Conservation (phyloP, 139 green algal genomes). For the Chlorella vulgaris region DNA sequence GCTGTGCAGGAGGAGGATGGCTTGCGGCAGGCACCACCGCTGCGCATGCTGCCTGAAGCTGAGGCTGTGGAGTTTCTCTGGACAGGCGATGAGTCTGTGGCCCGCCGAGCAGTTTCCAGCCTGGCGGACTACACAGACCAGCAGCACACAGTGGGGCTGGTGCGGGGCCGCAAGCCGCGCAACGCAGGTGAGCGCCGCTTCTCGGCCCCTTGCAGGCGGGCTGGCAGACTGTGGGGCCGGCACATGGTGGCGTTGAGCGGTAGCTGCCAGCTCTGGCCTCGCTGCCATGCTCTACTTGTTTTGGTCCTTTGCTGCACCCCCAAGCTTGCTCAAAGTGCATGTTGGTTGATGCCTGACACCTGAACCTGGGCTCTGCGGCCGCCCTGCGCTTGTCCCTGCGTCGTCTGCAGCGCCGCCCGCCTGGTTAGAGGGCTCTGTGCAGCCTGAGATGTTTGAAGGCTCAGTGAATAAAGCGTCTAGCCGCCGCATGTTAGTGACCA, state of each 20-base stretch:
- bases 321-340: no score
- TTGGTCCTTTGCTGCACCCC: no score
- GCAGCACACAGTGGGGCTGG: background rate
- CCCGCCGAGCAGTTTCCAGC: constrained; percentile 15
- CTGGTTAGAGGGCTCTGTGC: background rate
- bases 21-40: constrained; percentile 40
- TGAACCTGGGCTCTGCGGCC: no score
- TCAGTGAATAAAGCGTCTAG: no score
- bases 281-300: no score
- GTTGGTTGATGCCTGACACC: no score
- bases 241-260: no score
- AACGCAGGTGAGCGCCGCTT: constrained; percentile 11
- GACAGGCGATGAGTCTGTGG: constrained; percentile 57
- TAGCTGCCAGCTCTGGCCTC: no score
- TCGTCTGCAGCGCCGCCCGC: constrained; percentile 11
- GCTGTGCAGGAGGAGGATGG: background rate
- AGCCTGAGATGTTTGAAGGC: background rate
- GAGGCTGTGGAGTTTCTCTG: constrained; percentile 73
- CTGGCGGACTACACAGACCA: constrained; percentile 7
- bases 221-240: no score
- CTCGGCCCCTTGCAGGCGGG: no score
- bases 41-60: constrained; percentile 59
- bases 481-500: no score
- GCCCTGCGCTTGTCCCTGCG: no score
- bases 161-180: constrained; percentile 3